Conservation (phyloP, 2,329 filamentous ascomycete species). For the Claviceps purpurea region DNA sequence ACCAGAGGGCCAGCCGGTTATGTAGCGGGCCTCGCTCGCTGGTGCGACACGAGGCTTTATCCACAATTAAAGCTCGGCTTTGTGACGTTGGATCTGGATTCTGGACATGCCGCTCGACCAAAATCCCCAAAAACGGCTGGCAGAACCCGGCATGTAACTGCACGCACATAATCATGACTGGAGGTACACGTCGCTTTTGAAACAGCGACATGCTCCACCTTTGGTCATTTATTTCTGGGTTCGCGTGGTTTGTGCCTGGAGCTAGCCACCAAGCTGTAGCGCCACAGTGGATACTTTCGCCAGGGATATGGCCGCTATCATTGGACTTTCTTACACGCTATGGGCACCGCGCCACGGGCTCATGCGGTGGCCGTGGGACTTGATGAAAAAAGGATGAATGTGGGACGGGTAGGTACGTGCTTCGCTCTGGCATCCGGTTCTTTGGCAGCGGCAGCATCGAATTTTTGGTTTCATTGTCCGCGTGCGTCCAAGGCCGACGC, state of each 20-base stretch:
- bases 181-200: neutral
- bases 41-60: conserved; percentile 4
- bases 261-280: neutral
- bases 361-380: neutral
- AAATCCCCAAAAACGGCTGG: neutral
- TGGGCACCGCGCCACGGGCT: neutral
- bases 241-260: conserved; percentile 3
- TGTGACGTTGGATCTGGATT: neutral
- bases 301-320: neutral
- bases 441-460: no score
- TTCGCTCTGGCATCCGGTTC: no score
- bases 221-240: neutral
- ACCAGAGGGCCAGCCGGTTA: neutral
- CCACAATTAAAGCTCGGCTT: neutral
- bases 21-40: neutral
- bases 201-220: neutral
- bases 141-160: neutral
- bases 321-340: neutral
- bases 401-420: no score
- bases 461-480: no score
- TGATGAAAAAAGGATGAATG: neutral
- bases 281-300: neutral
- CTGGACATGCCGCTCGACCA: neutral
- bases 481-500: neutral
- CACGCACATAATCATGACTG: neutral